A percentile compares a stretch with the other conserved stretches of the same genome.
phyloP scores from a whole-genome alignment of 1,284 basidiomycete species.

The Golubevia pallescens region DNA sequence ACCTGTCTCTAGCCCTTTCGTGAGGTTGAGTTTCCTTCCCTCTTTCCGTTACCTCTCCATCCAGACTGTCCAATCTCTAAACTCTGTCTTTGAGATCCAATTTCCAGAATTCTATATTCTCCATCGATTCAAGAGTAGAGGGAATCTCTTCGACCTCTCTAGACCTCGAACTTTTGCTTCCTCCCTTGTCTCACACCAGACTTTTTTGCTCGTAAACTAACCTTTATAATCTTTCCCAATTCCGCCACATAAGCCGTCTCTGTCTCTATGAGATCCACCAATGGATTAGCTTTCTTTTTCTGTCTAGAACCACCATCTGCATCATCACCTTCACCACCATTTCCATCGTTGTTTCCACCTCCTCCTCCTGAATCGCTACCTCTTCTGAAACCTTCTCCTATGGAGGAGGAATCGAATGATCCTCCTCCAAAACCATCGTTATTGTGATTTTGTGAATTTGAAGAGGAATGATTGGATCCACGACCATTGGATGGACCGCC shows the following conservation, averaged over 20 bases:
- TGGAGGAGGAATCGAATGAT: not conserved
- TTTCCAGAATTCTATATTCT: no score
- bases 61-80: no score
- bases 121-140: no score
- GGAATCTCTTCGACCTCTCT: no score
- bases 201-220: slow-evolving; percentile 67
- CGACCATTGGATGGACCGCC: not conserved
- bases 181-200: not conserved
- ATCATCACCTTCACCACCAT: slow-evolving; percentile 6
- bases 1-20: no score
- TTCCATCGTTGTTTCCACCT: slow-evolving; percentile 15
- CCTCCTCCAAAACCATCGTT: not conserved
- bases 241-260: slow-evolving; percentile 92
- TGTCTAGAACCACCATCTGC: not conserved
- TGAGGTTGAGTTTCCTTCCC: no score
- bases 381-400: slow-evolving; percentile 4
- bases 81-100: no score
- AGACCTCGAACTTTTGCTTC: not conserved
- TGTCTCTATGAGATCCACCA: slow-evolving; percentile 89
- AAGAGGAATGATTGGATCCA: not conserved
- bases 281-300: slow-evolving; percentile 71
- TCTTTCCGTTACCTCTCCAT: no score
- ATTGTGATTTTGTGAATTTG: not conserved
- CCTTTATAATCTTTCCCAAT: slow-evolving; percentile 86
- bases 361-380: slow-evolving; percentile 19